These are phyloP conservation scores for Polyplosphaeria fusca DNA, from an alignment of 495 filamentous ascomycete species.

Conservation along the genomic window DNA sequence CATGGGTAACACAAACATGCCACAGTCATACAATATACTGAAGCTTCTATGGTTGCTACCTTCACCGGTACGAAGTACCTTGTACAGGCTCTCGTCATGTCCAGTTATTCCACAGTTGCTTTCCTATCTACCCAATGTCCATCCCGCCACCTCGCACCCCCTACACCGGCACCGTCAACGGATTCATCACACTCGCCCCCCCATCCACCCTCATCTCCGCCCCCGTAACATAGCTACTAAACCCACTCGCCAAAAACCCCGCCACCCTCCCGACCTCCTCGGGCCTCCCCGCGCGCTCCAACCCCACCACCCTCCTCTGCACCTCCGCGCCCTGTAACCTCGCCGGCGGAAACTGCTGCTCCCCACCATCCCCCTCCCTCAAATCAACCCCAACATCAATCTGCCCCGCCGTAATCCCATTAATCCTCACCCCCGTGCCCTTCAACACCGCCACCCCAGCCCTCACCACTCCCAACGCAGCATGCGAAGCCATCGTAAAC, in stretches of 20 bases:
- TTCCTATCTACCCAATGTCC: no score
- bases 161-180: constrained; percentile 39
- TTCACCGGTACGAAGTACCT: no score
- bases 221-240: constrained; percentile 57
- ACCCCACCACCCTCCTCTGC: constrained; percentile 46
- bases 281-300: constrained; percentile 51
- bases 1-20: no score
- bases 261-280: constrained; percentile 57
- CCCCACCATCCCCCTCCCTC: constrained; percentile 50
- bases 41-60: no score
- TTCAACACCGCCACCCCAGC: constrained; percentile 57
- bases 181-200: constrained; percentile 46
- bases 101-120: no score
- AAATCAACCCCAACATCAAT: constrained; percentile 59
- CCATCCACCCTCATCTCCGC: constrained; percentile 56
- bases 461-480: constrained; percentile 57
- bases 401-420: constrained; percentile 57
- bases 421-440: constrained; percentile 57
- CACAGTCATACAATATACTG: no score
- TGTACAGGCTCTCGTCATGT: no score
- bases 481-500: constrained; percentile 58
- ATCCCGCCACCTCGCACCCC: constrained; percentile 1
- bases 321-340: constrained; percentile 50
- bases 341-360: constrained; percentile 52
- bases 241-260: constrained; percentile 56